A percentile compares a stretch with the other conserved stretches of the same genome.
These are phyloP conservation scores for Phytophthora pini DNA, from an alignment of 352 stramenopile species.

Conservation along the genomic window DNA sequence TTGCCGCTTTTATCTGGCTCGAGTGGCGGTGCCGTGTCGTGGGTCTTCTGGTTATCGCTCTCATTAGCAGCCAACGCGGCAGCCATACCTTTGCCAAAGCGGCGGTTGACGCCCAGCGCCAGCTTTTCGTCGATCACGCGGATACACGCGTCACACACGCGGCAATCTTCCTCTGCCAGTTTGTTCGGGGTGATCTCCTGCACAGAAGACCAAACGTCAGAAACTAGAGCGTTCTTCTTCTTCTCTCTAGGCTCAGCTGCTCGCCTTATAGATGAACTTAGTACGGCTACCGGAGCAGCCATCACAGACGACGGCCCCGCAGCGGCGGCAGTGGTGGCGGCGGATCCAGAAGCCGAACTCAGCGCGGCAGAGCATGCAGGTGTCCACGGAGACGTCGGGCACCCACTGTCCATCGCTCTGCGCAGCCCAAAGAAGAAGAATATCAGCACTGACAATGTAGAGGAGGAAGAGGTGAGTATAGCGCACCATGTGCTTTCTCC, in stretches of 20 bases:
- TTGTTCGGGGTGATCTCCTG: conserved; percentile 72
- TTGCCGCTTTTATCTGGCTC: conserved; percentile 61
- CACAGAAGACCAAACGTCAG: background rate
- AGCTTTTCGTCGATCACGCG: conserved; percentile 87
- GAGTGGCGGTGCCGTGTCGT: conserved; percentile 31
- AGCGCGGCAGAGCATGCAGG: conserved; percentile 85
- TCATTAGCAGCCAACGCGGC: conserved; percentile 26
- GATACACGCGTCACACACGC: conserved; percentile 86
- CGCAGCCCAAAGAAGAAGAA: background rate
- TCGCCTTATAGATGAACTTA: conserved; percentile 87
- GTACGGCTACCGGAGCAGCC: conserved; percentile 80
- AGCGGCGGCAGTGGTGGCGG: conserved; percentile 91
- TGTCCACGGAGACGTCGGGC: conserved; percentile 74
- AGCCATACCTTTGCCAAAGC: conserved; percentile 61
- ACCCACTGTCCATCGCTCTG: conserved; percentile 88
- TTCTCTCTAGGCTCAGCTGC: background rate
- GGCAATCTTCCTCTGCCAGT: conserved; percentile 69
- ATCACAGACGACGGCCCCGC: conserved; percentile 83
- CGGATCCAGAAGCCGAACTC: conserved; percentile 90
- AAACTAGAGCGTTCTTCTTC: background rate
- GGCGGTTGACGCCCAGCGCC: conserved; percentile 72
- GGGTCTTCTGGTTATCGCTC: conserved; percentile 48
- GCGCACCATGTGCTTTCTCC: conserved; percentile 84
- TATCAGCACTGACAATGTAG: conserved; percentile 5
- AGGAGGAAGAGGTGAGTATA: background rate